Evolutionary conservation across 768 basidiomycete species (phyloP).

Genomic region (Russula sp.): DNA sequence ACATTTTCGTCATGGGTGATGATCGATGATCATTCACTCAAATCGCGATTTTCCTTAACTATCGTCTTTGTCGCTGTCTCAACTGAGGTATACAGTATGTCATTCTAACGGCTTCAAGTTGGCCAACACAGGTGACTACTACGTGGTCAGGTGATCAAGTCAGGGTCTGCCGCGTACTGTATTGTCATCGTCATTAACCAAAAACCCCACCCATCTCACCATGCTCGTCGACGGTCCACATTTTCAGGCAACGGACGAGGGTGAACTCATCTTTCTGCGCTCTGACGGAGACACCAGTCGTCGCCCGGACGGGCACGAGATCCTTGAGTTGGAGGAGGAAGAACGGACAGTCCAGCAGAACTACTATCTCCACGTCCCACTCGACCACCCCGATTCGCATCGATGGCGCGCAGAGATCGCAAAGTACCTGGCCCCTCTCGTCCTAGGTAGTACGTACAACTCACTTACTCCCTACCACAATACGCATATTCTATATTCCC

Average conservation of each 20-base stretch:
- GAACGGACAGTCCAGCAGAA: neutral
- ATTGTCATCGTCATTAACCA: too few relatives aligned
- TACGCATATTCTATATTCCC: neutral
- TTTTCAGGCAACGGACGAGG: constrained; percentile 16
- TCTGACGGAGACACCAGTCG: constrained; percentile 22
- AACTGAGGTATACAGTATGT: too few relatives aligned
- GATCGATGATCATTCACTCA: too few relatives aligned
- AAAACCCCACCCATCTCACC: neutral
- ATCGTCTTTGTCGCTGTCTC: too few relatives aligned
- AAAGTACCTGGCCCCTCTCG: constrained; percentile 22
- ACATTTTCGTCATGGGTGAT: too few relatives aligned
- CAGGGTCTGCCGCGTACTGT: too few relatives aligned
- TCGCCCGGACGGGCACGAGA: constrained; percentile 15
- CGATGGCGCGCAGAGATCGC: constrained; percentile 24
- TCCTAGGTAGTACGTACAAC: constrained; percentile 18
- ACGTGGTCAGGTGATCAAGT: too few relatives aligned
- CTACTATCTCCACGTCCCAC: constrained; percentile 20
- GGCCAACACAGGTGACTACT: too few relatives aligned
- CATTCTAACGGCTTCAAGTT: too few relatives aligned
- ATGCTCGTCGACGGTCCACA: constrained; percentile 16
- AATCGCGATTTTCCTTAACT: too few relatives aligned
- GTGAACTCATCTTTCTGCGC: constrained; percentile 13
- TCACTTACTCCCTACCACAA: neutral
- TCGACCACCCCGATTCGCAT: constrained; percentile 14
- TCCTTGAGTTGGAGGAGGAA: constrained; percentile 13